Evolutionary conservation across 257 asterid genomes (phyloP).

Genomic region (Echium plantagineum): DNA sequence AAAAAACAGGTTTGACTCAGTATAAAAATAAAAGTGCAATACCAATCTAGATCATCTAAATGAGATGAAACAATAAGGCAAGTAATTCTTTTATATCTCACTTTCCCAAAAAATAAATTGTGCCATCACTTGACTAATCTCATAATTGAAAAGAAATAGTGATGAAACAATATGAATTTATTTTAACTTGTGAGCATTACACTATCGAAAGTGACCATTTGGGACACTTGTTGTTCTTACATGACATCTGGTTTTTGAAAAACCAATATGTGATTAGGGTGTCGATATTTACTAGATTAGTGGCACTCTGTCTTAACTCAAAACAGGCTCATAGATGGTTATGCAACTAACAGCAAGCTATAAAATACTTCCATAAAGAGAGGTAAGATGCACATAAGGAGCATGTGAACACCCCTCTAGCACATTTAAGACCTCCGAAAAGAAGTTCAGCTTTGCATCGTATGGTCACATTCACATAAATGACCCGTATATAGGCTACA

Average conservation of each 20-base stretch:
- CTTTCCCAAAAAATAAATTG: background rate
- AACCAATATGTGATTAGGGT: background rate
- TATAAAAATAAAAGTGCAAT: background rate
- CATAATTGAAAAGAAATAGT: background rate
- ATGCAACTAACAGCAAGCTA: slow-evolving; percentile 8
- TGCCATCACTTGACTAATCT: background rate
- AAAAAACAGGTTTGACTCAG: slow-evolving; percentile 4
- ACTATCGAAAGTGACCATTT: background rate
- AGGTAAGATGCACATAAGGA: slow-evolving; percentile 40
- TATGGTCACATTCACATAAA: slow-evolving; percentile 22
- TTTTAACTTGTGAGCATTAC: background rate
- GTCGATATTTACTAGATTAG: background rate
- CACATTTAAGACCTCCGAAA: slow-evolving; percentile 45
- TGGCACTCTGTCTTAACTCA: background rate
- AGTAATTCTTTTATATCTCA: background rate
- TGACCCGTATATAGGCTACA: slow-evolving; percentile 40
- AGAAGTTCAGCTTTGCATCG: slow-evolving; percentile 45
- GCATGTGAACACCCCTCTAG: slow-evolving; percentile 51
- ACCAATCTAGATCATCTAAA: background rate
- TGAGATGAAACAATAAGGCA: slow-evolving; percentile 2
- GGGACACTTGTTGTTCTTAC: background rate
- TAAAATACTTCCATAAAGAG: slow-evolving; percentile 21
- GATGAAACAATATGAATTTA: background rate
- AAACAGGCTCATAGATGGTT: slow-evolving; percentile 7
- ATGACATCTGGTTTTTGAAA: background rate